A percentile compares a stretch with the other conserved stretches of the same genome.
These are phyloP conservation scores for Aureobasidium sp. DNA, from an alignment of 2,329 filamentous ascomycete species.

Conservation along the genomic window DNA sequence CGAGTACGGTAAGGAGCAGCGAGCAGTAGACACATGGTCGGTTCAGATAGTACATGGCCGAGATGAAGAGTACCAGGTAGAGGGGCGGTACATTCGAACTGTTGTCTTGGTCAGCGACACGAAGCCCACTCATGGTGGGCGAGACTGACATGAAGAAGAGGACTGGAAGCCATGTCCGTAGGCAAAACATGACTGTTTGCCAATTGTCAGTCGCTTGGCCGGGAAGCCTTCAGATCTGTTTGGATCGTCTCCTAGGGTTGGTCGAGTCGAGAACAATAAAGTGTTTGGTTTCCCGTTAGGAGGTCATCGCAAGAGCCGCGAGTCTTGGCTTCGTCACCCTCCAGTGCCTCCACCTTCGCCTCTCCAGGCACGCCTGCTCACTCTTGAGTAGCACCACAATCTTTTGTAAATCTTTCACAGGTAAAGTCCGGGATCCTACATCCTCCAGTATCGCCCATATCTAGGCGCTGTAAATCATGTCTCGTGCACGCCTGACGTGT, in stretches of 20 bases:
- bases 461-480: not conserved
- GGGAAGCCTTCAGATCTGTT: not conserved
- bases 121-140: not conserved
- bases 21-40: slow-evolving; percentile 97
- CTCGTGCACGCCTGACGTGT: not conserved
- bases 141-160: slow-evolving; percentile 43
- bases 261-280: not conserved
- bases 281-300: not conserved
- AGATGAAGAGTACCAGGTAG: slow-evolving; percentile 49
- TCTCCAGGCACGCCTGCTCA: too few relatives aligned
- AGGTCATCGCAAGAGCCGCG: not conserved
- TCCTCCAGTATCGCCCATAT: not conserved
- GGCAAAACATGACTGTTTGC: slow-evolving; percentile 50
- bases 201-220: slow-evolving; percentile 1
- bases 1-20: slow-evolving; percentile 86
- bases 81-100: slow-evolving; percentile 41
- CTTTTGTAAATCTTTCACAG: not conserved
- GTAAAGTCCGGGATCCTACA: not conserved
- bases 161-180: slow-evolving; percentile 48
- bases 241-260: not conserved
- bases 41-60: slow-evolving; percentile 92
- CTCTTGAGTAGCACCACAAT: not conserved
- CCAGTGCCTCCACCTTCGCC: too few relatives aligned
- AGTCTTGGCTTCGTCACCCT: slow-evolving; percentile 5
- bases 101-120: slow-evolving; percentile 15